These are phyloP conservation scores for Cynara cardunculus DNA, from an alignment of 129 eudicot species.

Conservation along the genomic window DNA sequence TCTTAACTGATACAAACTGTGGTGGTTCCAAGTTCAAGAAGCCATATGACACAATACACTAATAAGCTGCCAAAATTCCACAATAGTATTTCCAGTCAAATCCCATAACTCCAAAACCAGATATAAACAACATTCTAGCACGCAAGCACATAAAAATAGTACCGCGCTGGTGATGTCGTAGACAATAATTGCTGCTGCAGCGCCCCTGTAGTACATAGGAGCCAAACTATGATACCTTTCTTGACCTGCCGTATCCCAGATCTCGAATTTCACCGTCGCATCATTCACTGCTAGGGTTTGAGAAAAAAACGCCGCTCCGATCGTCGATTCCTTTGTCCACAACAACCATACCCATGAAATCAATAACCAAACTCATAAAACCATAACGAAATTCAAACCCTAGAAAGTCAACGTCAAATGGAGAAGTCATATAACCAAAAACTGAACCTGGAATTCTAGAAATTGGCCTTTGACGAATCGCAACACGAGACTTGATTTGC, in stretches of 20 bases:
- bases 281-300: constrained; percentile 86
- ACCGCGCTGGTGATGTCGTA: constrained; percentile 87
- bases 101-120: background rate
- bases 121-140: background rate
- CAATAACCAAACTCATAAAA: constrained; percentile 15
- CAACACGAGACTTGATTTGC: constrained; percentile 93
- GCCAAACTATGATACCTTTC: constrained; percentile 99
- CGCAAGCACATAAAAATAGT: background rate
- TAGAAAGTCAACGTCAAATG: constrained; percentile 15
- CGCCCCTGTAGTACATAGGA: constrained; percentile 99
- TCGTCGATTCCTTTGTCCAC: constrained; percentile 80
- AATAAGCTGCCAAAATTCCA: background rate
- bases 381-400: constrained; percentile 14
- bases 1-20: background rate
- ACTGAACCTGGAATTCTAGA: constrained; percentile 84
- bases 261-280: constrained; percentile 89
- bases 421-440: background rate
- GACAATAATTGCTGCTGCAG: constrained; percentile 95
- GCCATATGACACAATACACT: background rate
- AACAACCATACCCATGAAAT: background rate
- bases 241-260: constrained; percentile 99
- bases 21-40: background rate
- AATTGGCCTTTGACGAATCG: constrained; percentile 98
- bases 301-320: constrained; percentile 98
- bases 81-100: background rate